These are phyloP conservation scores for Aphanomyces invadans DNA, from an alignment of 352 stramenopile species.

Conservation along the genomic window DNA sequence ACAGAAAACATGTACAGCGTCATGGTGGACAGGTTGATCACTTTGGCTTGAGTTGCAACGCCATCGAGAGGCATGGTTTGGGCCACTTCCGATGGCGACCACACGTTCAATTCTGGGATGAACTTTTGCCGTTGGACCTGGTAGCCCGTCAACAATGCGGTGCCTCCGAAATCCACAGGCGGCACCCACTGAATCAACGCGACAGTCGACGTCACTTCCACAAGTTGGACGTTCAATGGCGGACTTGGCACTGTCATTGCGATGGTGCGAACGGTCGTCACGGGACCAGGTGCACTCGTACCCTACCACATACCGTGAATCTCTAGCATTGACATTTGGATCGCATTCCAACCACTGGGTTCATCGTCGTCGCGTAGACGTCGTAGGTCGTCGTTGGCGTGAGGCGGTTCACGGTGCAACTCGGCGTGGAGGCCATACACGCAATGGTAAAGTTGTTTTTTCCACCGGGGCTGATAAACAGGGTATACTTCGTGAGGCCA, in stretches of 20 bases:
- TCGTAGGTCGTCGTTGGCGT: background rate
- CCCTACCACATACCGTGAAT: background rate
- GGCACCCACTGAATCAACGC: slow-evolving; percentile 2
- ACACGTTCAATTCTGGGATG: background rate
- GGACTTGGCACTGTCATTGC: slow-evolving; percentile 4
- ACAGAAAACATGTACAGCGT: background rate
- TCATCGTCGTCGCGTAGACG: background rate
- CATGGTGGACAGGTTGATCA: background rate
- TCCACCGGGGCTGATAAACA: background rate
- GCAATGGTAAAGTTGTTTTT: background rate
- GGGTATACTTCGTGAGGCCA: background rate
- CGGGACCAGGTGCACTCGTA: background rate
- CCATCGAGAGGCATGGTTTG: background rate
- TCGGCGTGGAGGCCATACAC: background rate
- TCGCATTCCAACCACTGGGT: background rate
- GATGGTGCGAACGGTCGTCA: background rate
- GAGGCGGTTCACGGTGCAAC: background rate
- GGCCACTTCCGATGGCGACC: background rate
- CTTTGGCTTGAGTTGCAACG: background rate
- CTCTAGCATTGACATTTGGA: too few relatives aligned
- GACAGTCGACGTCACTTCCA: background rate
- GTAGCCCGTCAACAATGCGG: background rate
- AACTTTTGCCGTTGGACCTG: slow-evolving; percentile 2
- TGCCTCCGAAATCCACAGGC: slow-evolving; percentile 7
- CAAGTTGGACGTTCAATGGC: background rate